Evolutionary conservation across 2,329 filamentous ascomycete genomes (phyloP).

Genomic region (Aureobasidium sp.): DNA sequence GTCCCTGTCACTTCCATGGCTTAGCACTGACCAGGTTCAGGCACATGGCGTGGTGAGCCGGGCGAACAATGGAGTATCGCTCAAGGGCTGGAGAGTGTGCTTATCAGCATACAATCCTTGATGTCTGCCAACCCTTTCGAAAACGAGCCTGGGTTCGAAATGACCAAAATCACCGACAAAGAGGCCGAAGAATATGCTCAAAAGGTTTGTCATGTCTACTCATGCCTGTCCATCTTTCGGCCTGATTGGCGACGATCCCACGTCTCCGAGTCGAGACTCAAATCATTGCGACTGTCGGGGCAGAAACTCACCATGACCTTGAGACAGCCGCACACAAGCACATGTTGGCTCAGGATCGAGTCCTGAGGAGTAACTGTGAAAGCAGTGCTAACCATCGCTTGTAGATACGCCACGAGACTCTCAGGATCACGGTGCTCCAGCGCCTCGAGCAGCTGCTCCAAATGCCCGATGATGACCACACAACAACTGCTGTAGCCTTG

Average conservation of each 20-base stretch:
- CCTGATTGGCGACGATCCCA: too few species aligned
- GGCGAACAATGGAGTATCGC: slow-evolving; percentile 96
- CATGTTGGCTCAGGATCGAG: too few species aligned
- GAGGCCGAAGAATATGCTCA: slow-evolving; percentile 8
- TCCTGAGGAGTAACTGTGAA: neutral
- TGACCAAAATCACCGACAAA: slow-evolving; percentile 43
- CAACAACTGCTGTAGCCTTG: slow-evolving; percentile 19
- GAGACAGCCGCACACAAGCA: too few species aligned
- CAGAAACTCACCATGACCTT: too few species aligned
- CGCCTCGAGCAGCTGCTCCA: slow-evolving; percentile 71
- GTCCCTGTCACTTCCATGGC: neutral
- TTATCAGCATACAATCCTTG: slow-evolving; percentile 92
- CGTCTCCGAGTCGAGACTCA: too few species aligned
- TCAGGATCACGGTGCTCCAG: slow-evolving; percentile 79
- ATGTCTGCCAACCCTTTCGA: slow-evolving; percentile 93
- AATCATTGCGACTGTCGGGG: too few species aligned
- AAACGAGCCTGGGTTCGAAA: slow-evolving; percentile 91
- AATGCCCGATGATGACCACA: slow-evolving; percentile 35
- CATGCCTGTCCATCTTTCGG: slow-evolving; percentile 22
- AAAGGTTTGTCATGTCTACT: neutral
- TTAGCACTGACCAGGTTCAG: neutral
- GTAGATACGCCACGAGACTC: slow-evolving; percentile 81
- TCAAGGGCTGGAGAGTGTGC: slow-evolving; percentile 85
- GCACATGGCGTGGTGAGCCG: slow-evolving; percentile 80
- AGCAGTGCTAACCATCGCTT: slow-evolving; percentile 6